phyloP scores from a whole-genome alignment of 2,329 filamentous ascomycete species.

The Penicillium hordei region DNA sequence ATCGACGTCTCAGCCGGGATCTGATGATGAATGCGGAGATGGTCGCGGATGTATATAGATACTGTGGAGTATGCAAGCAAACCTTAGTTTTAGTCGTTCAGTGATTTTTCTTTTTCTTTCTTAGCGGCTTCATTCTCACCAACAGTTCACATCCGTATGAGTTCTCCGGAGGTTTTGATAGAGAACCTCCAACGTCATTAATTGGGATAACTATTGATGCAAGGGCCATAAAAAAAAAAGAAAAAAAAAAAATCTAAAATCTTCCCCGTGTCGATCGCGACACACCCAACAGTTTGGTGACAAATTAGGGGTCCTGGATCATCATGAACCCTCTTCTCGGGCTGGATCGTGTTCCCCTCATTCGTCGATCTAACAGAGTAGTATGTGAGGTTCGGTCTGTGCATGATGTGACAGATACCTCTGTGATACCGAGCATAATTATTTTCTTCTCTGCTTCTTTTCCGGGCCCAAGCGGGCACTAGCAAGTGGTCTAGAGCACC shows the following conservation, averaged over 20 bases:
- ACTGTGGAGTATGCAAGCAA: neutral
- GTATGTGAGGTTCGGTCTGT: slow-evolving; percentile 21
- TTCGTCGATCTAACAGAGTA: slow-evolving; percentile 31
- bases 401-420: slow-evolving; percentile 38
- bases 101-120: neutral
- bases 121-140: neutral
- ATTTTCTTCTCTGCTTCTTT: slow-evolving; percentile 13
- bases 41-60: neutral
- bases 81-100: slow-evolving; percentile 1
- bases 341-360: slow-evolving; percentile 27
- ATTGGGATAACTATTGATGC: slow-evolving; percentile 37
- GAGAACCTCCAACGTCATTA: slow-evolving; percentile 20
- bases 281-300: slow-evolving; percentile 30
- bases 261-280: slow-evolving; percentile 34
- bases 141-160: neutral
- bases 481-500: slow-evolving; percentile 12
- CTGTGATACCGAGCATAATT: slow-evolving; percentile 13
- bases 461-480: slow-evolving; percentile 12
- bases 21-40: neutral
- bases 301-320: slow-evolving; percentile 37
- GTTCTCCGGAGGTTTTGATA: neutral
- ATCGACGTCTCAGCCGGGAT: slow-evolving; percentile 9
- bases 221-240: slow-evolving; percentile 29
- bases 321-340: slow-evolving; percentile 20
- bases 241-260: slow-evolving; percentile 9